These are phyloP conservation scores for Mariannaea sp. DNA, from an alignment of 2,329 filamentous ascomycete genomes.

Conservation along the genomic window DNA sequence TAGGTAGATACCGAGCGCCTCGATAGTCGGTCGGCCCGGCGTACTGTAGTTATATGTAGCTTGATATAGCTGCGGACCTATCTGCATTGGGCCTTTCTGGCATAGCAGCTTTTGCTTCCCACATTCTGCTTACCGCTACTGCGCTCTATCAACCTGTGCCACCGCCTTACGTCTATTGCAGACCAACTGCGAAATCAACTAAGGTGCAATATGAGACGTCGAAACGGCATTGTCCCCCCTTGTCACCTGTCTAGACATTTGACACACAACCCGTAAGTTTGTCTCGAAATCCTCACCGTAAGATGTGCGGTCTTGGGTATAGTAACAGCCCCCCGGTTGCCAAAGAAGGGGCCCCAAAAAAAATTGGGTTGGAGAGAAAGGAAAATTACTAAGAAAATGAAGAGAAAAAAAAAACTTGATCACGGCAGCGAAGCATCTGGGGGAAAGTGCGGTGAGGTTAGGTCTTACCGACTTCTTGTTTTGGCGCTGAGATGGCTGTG, in stretches of 20 bases:
- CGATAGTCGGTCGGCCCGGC: too few species aligned
- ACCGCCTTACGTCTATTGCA: constrained; percentile 13
- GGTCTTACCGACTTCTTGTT: constrained; percentile 17
- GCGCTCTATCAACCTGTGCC: constrained; percentile 9
- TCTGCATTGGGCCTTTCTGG: too few species aligned
- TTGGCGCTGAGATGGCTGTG: neutral
- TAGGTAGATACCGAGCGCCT: too few species aligned
- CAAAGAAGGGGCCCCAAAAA: too few species aligned
- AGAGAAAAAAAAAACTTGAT: neutral
- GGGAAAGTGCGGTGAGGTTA: constrained; percentile 3
- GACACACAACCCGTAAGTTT: neutral
- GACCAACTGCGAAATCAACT: neutral
- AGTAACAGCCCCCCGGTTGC: too few species aligned
- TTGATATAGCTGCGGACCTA: too few species aligned
- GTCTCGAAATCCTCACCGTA: too few species aligned
- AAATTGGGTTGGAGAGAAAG: neutral
- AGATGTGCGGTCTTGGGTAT: too few species aligned
- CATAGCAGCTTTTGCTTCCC: too few species aligned
- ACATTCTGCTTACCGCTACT: constrained; percentile 1
- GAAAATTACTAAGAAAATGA: neutral
- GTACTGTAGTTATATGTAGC: too few species aligned
- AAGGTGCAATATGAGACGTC: neutral
- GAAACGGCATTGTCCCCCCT: constrained; percentile 9
- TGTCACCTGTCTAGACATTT: constrained; percentile 6
- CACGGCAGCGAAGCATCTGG: neutral